Evolutionary conservation across 306 rosid genomes (phyloP).

Genomic region (Lathyrus sativus): DNA sequence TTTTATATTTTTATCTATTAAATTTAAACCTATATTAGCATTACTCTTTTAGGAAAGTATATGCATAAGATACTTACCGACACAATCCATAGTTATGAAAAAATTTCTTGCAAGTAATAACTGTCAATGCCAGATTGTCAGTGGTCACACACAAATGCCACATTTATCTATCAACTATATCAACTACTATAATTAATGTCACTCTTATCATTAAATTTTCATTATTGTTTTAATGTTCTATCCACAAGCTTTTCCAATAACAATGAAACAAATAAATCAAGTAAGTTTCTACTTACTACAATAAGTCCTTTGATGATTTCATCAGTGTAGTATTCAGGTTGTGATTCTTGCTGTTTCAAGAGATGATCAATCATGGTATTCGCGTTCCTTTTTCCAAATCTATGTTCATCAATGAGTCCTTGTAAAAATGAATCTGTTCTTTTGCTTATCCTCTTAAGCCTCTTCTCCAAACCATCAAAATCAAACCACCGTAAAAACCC

Average conservation of each 20-base stretch:
- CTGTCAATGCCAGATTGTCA: no score
- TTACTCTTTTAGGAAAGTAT: no score
- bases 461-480: slow-evolving; percentile 35
- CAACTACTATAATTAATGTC: not conserved
- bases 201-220: not conserved
- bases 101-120: no score
- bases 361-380: slow-evolving; percentile 56
- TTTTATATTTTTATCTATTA: no score
- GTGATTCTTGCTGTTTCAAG: slow-evolving; percentile 39
- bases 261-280: not conserved
- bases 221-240: no score
- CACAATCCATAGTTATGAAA: no score
- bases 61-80: no score
- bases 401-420: slow-evolving; percentile 57
- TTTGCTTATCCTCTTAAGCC: slow-evolving; percentile 26
- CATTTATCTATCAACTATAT: not conserved
- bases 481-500: slow-evolving; percentile 48
- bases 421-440: slow-evolving; percentile 46
- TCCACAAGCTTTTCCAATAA: no score
- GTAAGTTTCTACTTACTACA: slow-evolving; percentile 34
- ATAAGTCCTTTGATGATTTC: slow-evolving; percentile 55
- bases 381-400: slow-evolving; percentile 5
- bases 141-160: not conserved
- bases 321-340: slow-evolving; percentile 49
- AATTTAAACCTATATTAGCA: no score